Conservation (phyloP, 2,329 filamentous ascomycete genomes). For the Ambrosiella xylebori region DNA sequence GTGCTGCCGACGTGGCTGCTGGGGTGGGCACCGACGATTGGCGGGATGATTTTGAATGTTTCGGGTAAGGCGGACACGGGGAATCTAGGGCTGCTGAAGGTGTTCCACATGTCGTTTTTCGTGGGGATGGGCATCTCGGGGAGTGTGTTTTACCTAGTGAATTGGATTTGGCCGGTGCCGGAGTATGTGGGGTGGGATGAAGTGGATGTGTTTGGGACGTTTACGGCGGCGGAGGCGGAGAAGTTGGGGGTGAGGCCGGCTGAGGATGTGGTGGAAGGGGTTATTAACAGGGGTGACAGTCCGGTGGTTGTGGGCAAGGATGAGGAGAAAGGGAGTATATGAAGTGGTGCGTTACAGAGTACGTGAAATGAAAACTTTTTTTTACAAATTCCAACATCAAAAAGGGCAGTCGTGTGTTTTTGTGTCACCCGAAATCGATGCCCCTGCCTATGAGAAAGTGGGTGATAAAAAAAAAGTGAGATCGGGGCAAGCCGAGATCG, state of each 20-base stretch:
- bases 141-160: constrained; percentile 15
- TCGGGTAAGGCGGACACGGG: constrained; percentile 12
- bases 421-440: neutral
- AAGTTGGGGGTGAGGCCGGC: constrained; percentile 22
- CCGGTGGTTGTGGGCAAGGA: neutral
- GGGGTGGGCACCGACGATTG: constrained; percentile 19
- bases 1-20: constrained; percentile 20
- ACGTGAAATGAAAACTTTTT: neutral
- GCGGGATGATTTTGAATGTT: constrained; percentile 16
- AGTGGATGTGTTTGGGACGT: constrained; percentile 27
- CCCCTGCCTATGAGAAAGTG: neutral
- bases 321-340: constrained; percentile 3
- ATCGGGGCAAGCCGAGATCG: constrained; percentile 12
- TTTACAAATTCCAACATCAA: no score
- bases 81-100: constrained; percentile 9
- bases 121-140: constrained; percentile 15
- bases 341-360: neutral
- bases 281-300: neutral
- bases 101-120: constrained; percentile 13
- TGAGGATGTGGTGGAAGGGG: neutral
- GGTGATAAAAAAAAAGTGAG: neutral
- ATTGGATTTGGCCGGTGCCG: constrained; percentile 23
- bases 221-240: constrained; percentile 25
- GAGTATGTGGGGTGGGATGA: constrained; percentile 27
- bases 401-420: neutral